These are phyloP conservation scores for Cryptomeria japonica DNA, from an alignment of 75 land plant species.

Conservation along the genomic window DNA sequence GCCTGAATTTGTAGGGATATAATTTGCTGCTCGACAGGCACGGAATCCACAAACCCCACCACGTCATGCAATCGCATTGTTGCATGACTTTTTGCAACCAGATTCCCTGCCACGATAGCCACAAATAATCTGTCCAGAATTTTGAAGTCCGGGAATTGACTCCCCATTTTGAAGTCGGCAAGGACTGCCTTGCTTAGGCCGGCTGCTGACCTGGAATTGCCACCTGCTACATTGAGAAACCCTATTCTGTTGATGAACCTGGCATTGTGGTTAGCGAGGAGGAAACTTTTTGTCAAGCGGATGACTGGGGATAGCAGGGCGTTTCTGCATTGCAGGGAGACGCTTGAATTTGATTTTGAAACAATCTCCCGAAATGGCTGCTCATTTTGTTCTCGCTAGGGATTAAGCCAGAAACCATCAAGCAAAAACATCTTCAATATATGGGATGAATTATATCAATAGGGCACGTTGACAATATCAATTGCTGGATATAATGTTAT, in stretches of 20 bases:
- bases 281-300: conserved; percentile 17
- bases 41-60: conserved; percentile 20
- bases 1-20: conserved; percentile 16
- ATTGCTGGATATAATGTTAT: too few relatives aligned
- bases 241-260: conserved; percentile 25
- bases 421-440: too few relatives aligned
- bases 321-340: conserved; percentile 2
- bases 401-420: too few relatives aligned
- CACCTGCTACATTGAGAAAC: conserved; percentile 12
- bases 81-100: conserved; percentile 10
- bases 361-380: conserved; percentile 11
- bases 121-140: conserved; percentile 22
- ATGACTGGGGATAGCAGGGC: conserved; percentile 18
- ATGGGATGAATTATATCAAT: too few relatives aligned
- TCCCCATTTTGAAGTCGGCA: not conserved
- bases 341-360: conserved; percentile 22
- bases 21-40: conserved; percentile 15
- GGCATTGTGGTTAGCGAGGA: not conserved
- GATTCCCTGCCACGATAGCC: conserved; percentile 21
- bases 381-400: conserved; percentile 6
- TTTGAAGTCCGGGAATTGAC: not conserved
- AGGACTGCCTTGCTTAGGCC: not conserved
- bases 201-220: conserved; percentile 10
- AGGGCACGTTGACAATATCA: too few relatives aligned
- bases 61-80: conserved; percentile 16